A percentile compares a stretch with the other conserved stretches of the same genome.
phyloP scores from a whole-genome alignment of 1,284 basidiomycete species.

The Ustilago tritici region DNA sequence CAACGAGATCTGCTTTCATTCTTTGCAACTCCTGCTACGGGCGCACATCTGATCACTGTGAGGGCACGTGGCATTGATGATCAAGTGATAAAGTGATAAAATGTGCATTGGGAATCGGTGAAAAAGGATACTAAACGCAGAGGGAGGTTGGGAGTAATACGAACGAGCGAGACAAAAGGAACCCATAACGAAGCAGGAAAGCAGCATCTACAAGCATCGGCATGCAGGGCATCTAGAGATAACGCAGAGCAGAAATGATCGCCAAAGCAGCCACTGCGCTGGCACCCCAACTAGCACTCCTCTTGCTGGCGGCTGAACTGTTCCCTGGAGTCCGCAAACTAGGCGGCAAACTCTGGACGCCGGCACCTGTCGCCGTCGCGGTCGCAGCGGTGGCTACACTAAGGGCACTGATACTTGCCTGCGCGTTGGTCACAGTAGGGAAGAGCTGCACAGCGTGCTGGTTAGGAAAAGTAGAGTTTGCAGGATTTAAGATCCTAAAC shows the following conservation, averaged over 20 bases:
- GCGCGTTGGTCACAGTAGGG: conserved; percentile 14
- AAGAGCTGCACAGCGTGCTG: conserved; percentile 21
- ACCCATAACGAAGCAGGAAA: background rate
- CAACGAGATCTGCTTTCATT: too few relatives aligned
- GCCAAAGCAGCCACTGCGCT: conserved; percentile 28
- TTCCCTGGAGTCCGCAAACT: conserved; percentile 5
- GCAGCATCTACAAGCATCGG: background rate
- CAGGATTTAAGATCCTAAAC: conserved; percentile 44
- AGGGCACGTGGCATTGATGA: too few relatives aligned
- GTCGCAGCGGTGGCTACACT: conserved; percentile 22
- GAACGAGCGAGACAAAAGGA: background rate
- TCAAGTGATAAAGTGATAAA: too few relatives aligned
- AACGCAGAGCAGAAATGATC: conserved; percentile 21
- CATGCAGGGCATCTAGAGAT: conserved; percentile 6
- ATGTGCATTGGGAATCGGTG: too few relatives aligned
- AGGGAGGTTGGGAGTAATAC: too few relatives aligned
- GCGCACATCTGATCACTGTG: too few relatives aligned
- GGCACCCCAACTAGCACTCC: conserved; percentile 7
- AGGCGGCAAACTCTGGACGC: conserved; percentile 15
- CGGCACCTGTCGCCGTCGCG: conserved; percentile 12
- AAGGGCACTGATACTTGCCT: conserved; percentile 7
- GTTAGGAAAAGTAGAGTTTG: conserved; percentile 44
- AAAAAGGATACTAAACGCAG: too few relatives aligned
- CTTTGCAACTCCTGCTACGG: too few relatives aligned
- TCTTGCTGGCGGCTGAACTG: background rate